phyloP scores from a whole-genome alignment of 2,329 filamentous ascomycete genomes.

The Sphaceloma murrayae region DNA sequence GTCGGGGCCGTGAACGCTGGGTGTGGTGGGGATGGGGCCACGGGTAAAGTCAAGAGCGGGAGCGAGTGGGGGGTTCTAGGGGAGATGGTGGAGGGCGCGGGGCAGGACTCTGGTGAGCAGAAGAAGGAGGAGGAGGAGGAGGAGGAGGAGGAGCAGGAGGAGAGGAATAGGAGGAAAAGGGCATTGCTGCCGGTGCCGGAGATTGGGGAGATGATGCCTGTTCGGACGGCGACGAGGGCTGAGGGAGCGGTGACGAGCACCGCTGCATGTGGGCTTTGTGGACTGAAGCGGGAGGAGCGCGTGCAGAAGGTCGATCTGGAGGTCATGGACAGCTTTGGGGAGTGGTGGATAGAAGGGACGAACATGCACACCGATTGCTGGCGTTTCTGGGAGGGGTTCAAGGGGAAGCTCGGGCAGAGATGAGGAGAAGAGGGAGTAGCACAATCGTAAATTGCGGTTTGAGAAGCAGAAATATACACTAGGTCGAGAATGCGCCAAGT shows the following conservation, averaged over 20 bases:
- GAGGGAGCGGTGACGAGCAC: constrained; percentile 64
- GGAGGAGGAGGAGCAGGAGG: constrained; percentile 55
- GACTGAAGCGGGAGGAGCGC: constrained; percentile 77
- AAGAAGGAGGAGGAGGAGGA: constrained; percentile 80
- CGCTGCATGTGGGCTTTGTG: constrained; percentile 75
- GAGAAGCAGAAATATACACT: background rate
- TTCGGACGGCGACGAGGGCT: constrained; percentile 51
- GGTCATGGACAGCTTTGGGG: constrained; percentile 83
- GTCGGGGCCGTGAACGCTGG: constrained; percentile 45
- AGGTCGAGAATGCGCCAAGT: no score
- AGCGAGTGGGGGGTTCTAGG: constrained; percentile 84
- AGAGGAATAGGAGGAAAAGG: constrained; percentile 46
- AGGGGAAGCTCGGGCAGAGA: constrained; percentile 57
- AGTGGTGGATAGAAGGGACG: constrained; percentile 79
- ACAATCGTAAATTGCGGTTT: background rate
- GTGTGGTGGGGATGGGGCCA: constrained; percentile 18
- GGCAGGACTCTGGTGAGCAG: constrained; percentile 58
- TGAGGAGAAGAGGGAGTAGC: no score
- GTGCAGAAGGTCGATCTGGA: constrained; percentile 64
- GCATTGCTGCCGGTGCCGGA: constrained; percentile 51
- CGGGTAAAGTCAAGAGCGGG: constrained; percentile 31
- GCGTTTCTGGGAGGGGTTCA: constrained; percentile 77
- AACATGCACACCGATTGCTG: constrained; percentile 52
- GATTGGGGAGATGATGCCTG: constrained; percentile 57
- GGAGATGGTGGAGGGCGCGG: constrained; percentile 78